A percentile compares a stretch with the other conserved stretches of the same genome.
Evolutionary conservation across 805 yeast species (phyloP).

Genomic region (Saccharomycopsis malanga): DNA sequence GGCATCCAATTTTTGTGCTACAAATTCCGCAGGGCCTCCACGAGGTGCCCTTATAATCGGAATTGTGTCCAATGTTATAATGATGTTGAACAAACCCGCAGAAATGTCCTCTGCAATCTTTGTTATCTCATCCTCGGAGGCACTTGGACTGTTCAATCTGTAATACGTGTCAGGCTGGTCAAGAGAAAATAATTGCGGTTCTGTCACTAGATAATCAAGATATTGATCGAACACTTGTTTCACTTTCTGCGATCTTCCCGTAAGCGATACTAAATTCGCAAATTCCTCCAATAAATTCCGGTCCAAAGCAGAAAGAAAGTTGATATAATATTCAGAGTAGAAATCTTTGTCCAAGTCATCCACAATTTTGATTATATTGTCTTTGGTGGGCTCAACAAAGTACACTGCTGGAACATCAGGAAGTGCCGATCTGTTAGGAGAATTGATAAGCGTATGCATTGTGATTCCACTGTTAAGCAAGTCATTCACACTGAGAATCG

Average conservation of each 20-base stretch:
- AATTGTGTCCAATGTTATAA: conserved; percentile 69
- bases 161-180: conserved; percentile 63
- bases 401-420: conserved; percentile 95
- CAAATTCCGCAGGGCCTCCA: conserved; percentile 93
- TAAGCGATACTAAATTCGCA: conserved; percentile 71
- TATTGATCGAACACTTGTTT: conserved; percentile 93
- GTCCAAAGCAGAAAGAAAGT: conserved; percentile 74
- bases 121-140: conserved; percentile 71
- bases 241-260: conserved; percentile 64
- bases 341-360: conserved; percentile 67
- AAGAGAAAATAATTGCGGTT: conserved; percentile 80
- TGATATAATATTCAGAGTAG: conserved; percentile 74
- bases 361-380: conserved; percentile 61
- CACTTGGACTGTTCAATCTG: conserved; percentile 58
- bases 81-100: conserved; percentile 69
- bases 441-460: conserved; percentile 67
- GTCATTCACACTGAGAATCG: conserved; percentile 90
- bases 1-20: conserved; percentile 80
- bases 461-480: conserved; percentile 87
- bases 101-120: conserved; percentile 62
- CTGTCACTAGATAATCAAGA: conserved; percentile 85
- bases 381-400: conserved; percentile 81
- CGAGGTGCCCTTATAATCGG: conserved; percentile 89
- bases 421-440: conserved; percentile 63
- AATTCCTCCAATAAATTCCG: conserved; percentile 81